phyloP scores from a whole-genome alignment of 768 basidiomycete genomes.

The Hypholoma sublateritium region DNA sequence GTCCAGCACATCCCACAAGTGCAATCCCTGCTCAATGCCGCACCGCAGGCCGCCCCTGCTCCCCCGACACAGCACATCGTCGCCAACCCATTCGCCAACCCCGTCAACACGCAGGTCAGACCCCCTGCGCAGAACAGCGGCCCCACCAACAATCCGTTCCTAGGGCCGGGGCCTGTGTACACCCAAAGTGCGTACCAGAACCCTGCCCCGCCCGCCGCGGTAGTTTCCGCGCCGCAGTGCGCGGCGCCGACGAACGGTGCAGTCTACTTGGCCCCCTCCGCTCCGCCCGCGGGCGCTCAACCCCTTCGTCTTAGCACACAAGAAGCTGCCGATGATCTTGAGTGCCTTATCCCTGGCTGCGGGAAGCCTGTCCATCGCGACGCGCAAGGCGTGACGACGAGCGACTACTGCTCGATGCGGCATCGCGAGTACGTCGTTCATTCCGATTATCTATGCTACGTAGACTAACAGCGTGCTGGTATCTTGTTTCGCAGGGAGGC shows the following conservation, averaged over 20 bases:
- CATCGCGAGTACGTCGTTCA: constrained; percentile 59
- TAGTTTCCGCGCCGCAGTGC: constrained; percentile 6
- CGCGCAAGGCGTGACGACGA: constrained; percentile 46
- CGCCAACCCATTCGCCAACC: constrained; percentile 14
- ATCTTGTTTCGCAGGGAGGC: constrained; percentile 49
- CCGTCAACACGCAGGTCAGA: constrained; percentile 19
- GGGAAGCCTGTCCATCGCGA: constrained; percentile 57
- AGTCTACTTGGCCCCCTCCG: constrained; percentile 21
- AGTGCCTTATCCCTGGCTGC: constrained; percentile 58
- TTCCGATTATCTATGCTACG: constrained; percentile 2
- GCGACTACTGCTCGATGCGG: constrained; percentile 58
- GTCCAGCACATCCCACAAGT: constrained; percentile 48
- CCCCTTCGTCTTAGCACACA: constrained; percentile 31
- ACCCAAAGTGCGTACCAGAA: background rate
- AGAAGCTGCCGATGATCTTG: constrained; percentile 34
- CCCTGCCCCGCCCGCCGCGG: constrained; percentile 3
- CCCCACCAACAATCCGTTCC: constrained; percentile 31
- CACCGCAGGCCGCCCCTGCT: background rate
- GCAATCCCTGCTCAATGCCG: constrained; percentile 32
- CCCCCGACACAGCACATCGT: constrained; percentile 8
- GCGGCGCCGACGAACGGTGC: constrained; percentile 26
- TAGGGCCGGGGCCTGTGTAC: constrained; percentile 4
- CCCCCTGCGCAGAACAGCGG: constrained; percentile 10
- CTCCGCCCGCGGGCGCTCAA: constrained; percentile 29
- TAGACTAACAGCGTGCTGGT: background rate